Evolutionary conservation across 2,329 filamentous ascomycete genomes (phyloP), one percentile per base, ranked within the genome.

Genomic region (Cytospora chrysosperma): DNA sequence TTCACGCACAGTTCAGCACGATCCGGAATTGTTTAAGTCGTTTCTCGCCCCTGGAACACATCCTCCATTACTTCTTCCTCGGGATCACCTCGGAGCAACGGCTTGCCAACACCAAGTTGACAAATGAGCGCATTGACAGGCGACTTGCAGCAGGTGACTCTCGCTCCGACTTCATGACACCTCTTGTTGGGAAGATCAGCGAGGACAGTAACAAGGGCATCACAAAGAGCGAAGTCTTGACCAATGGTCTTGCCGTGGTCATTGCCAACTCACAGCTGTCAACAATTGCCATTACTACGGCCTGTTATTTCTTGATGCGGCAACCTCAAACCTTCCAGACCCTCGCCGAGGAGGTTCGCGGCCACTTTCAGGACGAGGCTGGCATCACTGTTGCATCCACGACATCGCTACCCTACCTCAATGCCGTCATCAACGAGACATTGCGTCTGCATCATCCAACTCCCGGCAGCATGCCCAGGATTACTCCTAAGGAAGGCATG

Each of bases 341-440:
- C 7, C 49, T 51, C 3, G 9, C 4, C 4, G 21, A 51, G 3
- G 77, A 80, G 67, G 67, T 80, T 4, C 72, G 76, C 1, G 59
- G 64, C 1, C 34, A 68, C 0, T 78, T 78, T 61, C 50, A 66
- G 3, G 65, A 32, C 0, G 70, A 73, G 32, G 67, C 71, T 0
- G 73, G 77, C 7, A 78, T 79, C 58, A 71, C 67, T 17, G 63
- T 75, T 12, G 63, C 66, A 5, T 68, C 67, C 13, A 68, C 72
- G 0, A 62, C 66, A 30, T 63, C 66, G 9, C 65, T 78, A 0
- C 52, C 65, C 2, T 79, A 78, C 53, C 68, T 78, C 54, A 63
- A 70, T 17, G 77, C 77, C 13, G 70, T 69, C 52, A 66, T 79
- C 19, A 69, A 78, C 5, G 77, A 80, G n/a, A 69, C 70, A 9